A percentile compares a stretch with the other conserved stretches of the same genome.
Evolutionary conservation across 2,329 filamentous ascomycete genomes (phyloP).

Genomic region (Aspergillus unguis): DNA sequence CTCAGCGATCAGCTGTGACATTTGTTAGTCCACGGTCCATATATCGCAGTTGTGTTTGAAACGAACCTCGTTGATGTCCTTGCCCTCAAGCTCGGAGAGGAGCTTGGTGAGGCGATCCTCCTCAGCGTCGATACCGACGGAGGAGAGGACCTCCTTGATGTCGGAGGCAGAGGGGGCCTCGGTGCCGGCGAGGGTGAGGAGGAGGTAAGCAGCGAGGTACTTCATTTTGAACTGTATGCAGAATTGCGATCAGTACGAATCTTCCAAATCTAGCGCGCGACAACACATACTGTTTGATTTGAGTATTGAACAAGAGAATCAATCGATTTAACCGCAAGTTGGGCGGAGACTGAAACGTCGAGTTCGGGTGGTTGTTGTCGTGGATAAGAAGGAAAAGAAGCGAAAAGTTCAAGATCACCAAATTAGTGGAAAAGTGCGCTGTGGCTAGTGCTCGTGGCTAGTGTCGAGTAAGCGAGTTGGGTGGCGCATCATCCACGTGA

Average conservation of each 20-base stretch:
- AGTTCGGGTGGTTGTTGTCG: slow-evolving; percentile 60
- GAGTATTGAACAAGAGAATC: slow-evolving; percentile 57
- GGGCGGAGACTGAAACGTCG: slow-evolving; percentile 99
- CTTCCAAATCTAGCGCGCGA: not conserved
- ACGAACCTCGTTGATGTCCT: slow-evolving; percentile 82
- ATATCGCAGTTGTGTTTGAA: not conserved
- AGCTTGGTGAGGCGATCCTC: slow-evolving; percentile 80
- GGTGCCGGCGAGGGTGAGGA: slow-evolving; percentile 93
- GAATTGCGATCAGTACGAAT: slow-evolving; percentile 17
- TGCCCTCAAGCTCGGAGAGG: slow-evolving; percentile 68
- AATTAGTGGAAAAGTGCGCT: slow-evolving; percentile 40
- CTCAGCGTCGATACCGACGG: slow-evolving; percentile 94
- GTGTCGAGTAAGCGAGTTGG: slow-evolving; percentile 36
- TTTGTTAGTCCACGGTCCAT: slow-evolving; percentile 14
- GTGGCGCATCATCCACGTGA: slow-evolving; percentile 30
- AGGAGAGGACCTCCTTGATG: slow-evolving; percentile 82
- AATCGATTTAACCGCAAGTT: slow-evolving; percentile 99
- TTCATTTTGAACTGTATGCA: slow-evolving; percentile 73
- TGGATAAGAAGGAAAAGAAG: slow-evolving; percentile 27
- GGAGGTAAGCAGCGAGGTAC: slow-evolving; percentile 98
- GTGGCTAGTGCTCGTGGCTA: slow-evolving; percentile 31
- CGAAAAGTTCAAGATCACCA: slow-evolving; percentile 20
- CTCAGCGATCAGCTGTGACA: slow-evolving; percentile 75
- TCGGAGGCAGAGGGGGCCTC: slow-evolving; percentile 77
- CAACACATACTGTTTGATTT: slow-evolving; percentile 28